Base-by-base conservation (phyloP, 1,284 basidiomycete species). In the Singerocomus inundabilis region DNA sequence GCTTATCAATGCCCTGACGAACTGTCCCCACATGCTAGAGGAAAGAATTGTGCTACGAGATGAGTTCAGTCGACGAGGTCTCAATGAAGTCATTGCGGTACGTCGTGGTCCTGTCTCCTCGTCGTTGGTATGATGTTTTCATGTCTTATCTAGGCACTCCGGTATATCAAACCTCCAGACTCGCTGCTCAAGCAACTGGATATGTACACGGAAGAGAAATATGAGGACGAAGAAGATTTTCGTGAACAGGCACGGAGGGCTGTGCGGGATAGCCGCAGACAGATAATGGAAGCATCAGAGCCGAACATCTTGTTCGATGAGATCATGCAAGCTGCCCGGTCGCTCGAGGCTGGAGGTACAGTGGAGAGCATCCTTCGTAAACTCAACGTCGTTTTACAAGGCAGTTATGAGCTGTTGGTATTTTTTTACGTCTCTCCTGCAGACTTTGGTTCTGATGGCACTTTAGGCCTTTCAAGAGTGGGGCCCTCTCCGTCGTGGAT, bases 171-270 rank as follows among this genome's bases (percentile, higher is more conserved):
- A 57, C 88, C 91, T 1, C 88, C 91, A 11, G 90, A 93, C 38
- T 68, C 70, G 1, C 71, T 94, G 28, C 63, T 85, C 15, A 86
- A 78, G 0, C 92, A 95, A 60, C 72, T 94, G 6, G 81, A 88
- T 55, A 78, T 91, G 15, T 95, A 93, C 59, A 79, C 81, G 0
- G 91, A 96, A 56, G 92, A 94, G 66, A 90, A 91, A 59, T 88
- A 88, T 44, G 91, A 93, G 57, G 93, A 96, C 66, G 86, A 91
- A 64, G 85, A 89, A 62, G 89, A 93, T 48, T 76, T 92, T 67
- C 80, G 84, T 16, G 84, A 91, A 50, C 78, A 79, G 30, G 73
- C 79, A 15, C 72, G 74, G 12, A 70, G 65, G 54, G 60, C 80
- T n/a, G 70, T 83, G 49, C 62, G 62, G 34, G 58, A 65, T 46